Evolutionary conservation across 1,284 basidiomycete genomes (phyloP).

Genomic region (Ceratobasidium sp.): DNA sequence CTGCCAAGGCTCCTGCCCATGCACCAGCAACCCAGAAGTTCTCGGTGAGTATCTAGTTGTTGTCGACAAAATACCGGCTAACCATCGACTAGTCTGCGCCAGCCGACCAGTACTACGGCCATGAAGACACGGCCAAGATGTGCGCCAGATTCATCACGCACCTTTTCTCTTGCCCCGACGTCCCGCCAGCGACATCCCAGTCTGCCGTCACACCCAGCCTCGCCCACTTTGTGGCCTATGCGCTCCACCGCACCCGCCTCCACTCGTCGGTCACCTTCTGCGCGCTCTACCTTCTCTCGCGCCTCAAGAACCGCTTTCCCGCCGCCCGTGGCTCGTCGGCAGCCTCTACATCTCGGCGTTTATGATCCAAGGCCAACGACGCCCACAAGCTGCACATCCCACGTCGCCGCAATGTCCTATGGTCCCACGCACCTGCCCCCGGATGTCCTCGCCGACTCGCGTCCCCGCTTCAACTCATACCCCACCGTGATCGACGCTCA

Average conservation of each 20-base stretch:
- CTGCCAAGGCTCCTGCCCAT: no score
- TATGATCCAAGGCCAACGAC: not conserved
- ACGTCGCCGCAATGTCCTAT: slow-evolving; percentile 31
- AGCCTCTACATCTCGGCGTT: slow-evolving; percentile 66
- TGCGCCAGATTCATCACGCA: slow-evolving; percentile 58
- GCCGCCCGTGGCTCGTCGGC: slow-evolving; percentile 63
- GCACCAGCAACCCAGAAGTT: no score
- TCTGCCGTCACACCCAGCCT: slow-evolving; percentile 62
- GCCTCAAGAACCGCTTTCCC: slow-evolving; percentile 64
- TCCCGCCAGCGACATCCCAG: slow-evolving; percentile 51
- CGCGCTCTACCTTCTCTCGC: slow-evolving; percentile 61
- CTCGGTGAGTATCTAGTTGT: no score
- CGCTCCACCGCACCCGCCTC: slow-evolving; percentile 88
- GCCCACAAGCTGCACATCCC: slow-evolving; percentile 26
- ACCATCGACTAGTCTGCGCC: no score
- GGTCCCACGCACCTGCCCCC: not conserved
- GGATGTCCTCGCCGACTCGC: slow-evolving; percentile 31
- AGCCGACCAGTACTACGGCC: no score
- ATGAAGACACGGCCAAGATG: no score
- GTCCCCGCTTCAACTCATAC: slow-evolving; percentile 42
- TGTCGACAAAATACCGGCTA: no score
- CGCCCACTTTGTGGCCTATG: slow-evolving; percentile 89
- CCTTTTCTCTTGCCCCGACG: slow-evolving; percentile 79
- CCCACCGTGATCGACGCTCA: slow-evolving; percentile 37
- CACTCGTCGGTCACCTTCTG: slow-evolving; percentile 72